Conservation (phyloP, 805 yeast species). For the Torulaspora gathmanii region DNA sequence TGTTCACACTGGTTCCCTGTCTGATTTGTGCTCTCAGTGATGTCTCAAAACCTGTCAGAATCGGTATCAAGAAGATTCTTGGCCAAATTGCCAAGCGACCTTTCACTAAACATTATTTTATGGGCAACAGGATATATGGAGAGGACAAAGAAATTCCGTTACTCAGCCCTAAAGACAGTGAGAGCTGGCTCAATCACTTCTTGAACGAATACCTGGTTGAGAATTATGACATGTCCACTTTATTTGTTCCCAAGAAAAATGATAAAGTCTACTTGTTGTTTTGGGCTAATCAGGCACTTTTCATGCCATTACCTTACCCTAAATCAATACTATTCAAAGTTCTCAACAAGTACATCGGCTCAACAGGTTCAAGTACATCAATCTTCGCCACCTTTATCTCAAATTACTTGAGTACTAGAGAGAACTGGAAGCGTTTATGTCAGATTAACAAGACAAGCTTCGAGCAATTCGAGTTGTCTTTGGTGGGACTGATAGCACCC, state of each 20-base stretch:
- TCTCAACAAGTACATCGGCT: conserved; percentile 33
- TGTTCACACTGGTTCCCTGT: conserved; percentile 56
- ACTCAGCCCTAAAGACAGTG: conserved; percentile 63
- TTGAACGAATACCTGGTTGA: conserved; percentile 49
- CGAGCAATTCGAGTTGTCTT: conserved; percentile 49
- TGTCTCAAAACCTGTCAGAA: conserved; percentile 47
- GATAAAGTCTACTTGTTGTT: conserved; percentile 58
- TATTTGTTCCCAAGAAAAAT: conserved; percentile 48
- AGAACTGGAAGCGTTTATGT: conserved; percentile 42
- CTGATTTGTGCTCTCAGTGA: conserved; percentile 52
- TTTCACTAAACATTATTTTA: conserved; percentile 41
- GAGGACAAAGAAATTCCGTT: conserved; percentile 43
- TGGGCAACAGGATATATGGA: conserved; percentile 59
- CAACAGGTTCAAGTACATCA: conserved; percentile 40
- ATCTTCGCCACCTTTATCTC: conserved; percentile 45
- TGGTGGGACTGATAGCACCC: conserved; percentile 56
- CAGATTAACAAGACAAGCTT: conserved; percentile 47
- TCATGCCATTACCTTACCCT: conserved; percentile 48
- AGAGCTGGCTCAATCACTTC: conserved; percentile 40
- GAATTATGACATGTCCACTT: conserved; percentile 41
- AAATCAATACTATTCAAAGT: conserved; percentile 49
- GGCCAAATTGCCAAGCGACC: conserved; percentile 38
- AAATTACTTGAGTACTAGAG: conserved; percentile 46
- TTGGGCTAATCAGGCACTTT: conserved; percentile 62
- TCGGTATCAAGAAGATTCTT: conserved; percentile 39